Conservation (phyloP, 345 rosid genomes). For the Microthlaspi erraticum region DNA sequence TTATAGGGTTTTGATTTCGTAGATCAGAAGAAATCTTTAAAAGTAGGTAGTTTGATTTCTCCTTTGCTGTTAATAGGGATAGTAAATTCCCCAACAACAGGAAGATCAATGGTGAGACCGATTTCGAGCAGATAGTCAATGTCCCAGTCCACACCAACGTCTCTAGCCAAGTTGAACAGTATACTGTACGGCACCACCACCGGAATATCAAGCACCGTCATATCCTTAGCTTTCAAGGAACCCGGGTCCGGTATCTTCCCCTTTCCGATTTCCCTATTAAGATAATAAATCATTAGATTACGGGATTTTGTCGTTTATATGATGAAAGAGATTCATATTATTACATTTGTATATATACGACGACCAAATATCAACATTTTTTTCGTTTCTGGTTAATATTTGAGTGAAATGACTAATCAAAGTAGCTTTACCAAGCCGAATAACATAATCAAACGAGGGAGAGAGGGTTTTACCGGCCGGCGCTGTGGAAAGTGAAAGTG, state of each 20-base stretch:
- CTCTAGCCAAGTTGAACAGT: conserved; percentile 67
- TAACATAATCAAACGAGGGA: neutral
- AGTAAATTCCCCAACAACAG: conserved; percentile 68
- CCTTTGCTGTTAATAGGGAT: conserved; percentile 75
- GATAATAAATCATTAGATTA: neutral
- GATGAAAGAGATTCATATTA: neutral
- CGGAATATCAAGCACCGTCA: conserved; percentile 65
- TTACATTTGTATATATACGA: too few species aligned
- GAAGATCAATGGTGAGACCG: conserved; percentile 76
- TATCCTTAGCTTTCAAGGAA: conserved; percentile 67
- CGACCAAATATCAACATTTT: too few species aligned
- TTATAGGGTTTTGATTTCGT: neutral
- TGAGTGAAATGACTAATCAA: too few species aligned
- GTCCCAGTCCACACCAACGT: conserved; percentile 88
- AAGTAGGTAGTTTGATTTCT: conserved; percentile 83
- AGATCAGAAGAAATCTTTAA: conserved; percentile 45
- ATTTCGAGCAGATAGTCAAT: conserved; percentile 77
- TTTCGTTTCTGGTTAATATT: too few species aligned
- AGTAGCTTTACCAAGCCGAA: neutral
- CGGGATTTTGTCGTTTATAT: neutral
- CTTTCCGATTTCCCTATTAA: conserved; percentile 68
- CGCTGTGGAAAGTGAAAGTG: conserved; percentile 65
- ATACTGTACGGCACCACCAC: conserved; percentile 72
- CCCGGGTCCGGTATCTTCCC: conserved; percentile 92
- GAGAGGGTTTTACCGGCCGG: conserved; percentile 50